Evolutionary conservation across 108 stramenopile species (phyloP).

Genomic region (Fistulifera pelliculosa): DNA sequence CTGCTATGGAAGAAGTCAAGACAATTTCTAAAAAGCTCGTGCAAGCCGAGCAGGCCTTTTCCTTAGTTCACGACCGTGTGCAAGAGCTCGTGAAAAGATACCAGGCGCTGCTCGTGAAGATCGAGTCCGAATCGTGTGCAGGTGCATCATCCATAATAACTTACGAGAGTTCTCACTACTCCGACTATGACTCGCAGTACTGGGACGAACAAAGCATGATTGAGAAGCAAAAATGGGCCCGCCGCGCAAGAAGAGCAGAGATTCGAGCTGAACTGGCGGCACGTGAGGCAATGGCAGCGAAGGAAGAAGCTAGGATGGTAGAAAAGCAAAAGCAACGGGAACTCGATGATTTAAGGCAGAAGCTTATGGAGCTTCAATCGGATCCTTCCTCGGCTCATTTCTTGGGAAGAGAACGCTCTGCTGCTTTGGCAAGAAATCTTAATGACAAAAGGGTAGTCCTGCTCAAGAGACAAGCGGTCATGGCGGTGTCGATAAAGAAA

Average conservation of each 20-base stretch:
- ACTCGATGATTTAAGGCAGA: conserved; percentile 43
- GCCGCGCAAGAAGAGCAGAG: conserved; percentile 65
- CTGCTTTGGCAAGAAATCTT: too few species aligned
- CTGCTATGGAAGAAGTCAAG: conserved; percentile 66
- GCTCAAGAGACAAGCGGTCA: too few species aligned
- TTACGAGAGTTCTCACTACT: conserved; percentile 35
- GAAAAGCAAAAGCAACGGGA: conserved; percentile 54
- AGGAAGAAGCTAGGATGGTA: conserved; percentile 38
- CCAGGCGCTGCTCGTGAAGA: conserved; percentile 55
- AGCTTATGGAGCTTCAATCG: conserved; percentile 31
- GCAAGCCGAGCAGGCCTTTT: conserved; percentile 69
- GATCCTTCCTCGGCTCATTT: conserved; percentile 23
- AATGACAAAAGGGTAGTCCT: too few species aligned
- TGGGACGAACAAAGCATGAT: conserved; percentile 14
- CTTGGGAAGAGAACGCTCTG: too few species aligned
- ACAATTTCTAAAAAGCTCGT: conserved; percentile 59
- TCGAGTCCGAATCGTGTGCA: conserved; percentile 46
- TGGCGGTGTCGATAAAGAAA: conserved; percentile 10
- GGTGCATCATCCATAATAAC: conserved; percentile 41
- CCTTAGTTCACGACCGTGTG: conserved; percentile 50
- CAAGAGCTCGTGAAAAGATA: conserved; percentile 64
- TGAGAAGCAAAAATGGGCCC: conserved; percentile 37
- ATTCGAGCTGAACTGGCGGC: conserved; percentile 66
- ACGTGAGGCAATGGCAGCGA: conserved; percentile 55
- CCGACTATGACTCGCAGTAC: conserved; percentile 19